These are phyloP conservation scores for Phytophthora colocasiae DNA, from an alignment of 352 stramenopile species.

Conservation along the genomic window DNA sequence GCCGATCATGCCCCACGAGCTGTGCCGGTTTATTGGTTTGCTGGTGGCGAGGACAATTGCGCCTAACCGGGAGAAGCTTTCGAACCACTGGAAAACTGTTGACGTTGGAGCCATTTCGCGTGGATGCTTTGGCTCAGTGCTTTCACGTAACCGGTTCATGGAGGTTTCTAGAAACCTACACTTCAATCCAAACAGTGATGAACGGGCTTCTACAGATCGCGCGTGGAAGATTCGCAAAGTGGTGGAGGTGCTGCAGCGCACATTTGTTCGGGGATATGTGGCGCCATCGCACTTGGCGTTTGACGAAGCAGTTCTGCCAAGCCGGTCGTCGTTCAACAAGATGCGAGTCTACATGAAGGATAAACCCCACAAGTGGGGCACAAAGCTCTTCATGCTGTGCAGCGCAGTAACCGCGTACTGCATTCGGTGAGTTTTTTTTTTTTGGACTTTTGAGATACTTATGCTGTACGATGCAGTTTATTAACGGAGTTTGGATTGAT, in stretches of 20 bases:
- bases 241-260: conserved; percentile 21
- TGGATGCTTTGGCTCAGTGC: conserved; percentile 12
- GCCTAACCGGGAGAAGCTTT: conserved; percentile 18
- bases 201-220: not conserved
- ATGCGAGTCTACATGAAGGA: too few species aligned
- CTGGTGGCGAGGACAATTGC: conserved; percentile 9
- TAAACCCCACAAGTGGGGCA: too few species aligned
- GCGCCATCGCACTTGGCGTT: conserved; percentile 4
- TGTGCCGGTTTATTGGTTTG: conserved; percentile 10
- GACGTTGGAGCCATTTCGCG: conserved; percentile 13
- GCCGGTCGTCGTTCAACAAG: too few species aligned
- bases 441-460: too few species aligned
- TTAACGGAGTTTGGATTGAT: too few species aligned
- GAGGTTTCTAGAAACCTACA: conserved; percentile 21
- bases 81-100: conserved; percentile 20
- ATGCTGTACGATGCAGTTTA: too few species aligned
- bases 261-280: conserved; percentile 1
- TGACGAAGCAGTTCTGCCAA: too few species aligned
- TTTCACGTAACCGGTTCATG: conserved; percentile 20
- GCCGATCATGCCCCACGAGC: conserved; percentile 8
- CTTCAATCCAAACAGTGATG: conserved; percentile 29
- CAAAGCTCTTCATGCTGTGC: too few species aligned
- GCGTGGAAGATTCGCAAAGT: conserved; percentile 34
- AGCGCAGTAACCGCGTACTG: too few species aligned
- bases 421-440: too few species aligned